Conservation (phyloP, 352 stramenopile species). For the Globisporangium heterothallicum region DNA sequence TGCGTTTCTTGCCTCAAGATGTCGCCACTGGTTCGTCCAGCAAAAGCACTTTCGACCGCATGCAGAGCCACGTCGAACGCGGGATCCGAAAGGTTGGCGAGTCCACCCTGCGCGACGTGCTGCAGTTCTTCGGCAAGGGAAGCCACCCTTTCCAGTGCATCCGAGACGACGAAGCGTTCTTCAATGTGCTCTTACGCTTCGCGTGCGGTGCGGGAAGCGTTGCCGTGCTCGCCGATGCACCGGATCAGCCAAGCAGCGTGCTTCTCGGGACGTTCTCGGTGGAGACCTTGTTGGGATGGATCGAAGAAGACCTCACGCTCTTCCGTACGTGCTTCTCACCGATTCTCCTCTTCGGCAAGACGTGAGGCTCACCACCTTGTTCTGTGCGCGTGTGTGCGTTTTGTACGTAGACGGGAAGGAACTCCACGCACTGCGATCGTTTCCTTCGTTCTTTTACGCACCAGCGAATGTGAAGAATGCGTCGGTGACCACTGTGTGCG, state of each 20-base stretch:
- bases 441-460: slow-evolving; percentile 42
- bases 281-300: slow-evolving; percentile 45
- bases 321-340: slow-evolving; percentile 30
- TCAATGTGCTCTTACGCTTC: slow-evolving; percentile 49
- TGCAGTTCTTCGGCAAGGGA: slow-evolving; percentile 17
- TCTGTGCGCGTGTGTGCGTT: too few species aligned
- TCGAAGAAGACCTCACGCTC: slow-evolving; percentile 48
- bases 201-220: slow-evolving; percentile 35
- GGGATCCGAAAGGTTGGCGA: slow-evolving; percentile 28
- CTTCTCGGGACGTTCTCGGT: slow-evolving; percentile 38
- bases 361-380: too few species aligned
- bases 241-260: slow-evolving; percentile 9
- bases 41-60: background rate
- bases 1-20: slow-evolving; percentile 27
- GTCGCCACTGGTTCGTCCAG: too few species aligned
- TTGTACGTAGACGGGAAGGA: slow-evolving; percentile 24
- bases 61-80: slow-evolving; percentile 25
- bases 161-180: slow-evolving; percentile 42
- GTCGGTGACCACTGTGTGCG: slow-evolving; percentile 21
- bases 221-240: slow-evolving; percentile 30
- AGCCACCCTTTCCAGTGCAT: slow-evolving; percentile 26
- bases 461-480: slow-evolving; percentile 23
- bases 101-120: slow-evolving; percentile 25
- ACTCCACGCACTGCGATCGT: slow-evolving; percentile 27
- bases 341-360: background rate